Base-by-base conservation (phyloP, 805 yeast genomes). In the Candida montana region DNA sequence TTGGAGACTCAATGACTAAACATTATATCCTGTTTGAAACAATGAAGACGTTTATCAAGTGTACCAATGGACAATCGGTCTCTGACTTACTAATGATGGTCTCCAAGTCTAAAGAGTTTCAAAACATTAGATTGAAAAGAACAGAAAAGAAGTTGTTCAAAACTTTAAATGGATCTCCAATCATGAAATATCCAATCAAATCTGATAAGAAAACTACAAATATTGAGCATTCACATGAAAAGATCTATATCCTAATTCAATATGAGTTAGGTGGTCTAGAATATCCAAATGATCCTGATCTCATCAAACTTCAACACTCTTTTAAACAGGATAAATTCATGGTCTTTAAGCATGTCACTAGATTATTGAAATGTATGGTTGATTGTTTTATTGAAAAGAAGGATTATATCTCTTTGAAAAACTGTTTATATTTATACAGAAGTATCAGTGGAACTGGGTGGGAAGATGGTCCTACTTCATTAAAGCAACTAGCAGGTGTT, bases 201-300 rank as follows among this genome's bases (percentile, higher is more conserved):
- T 48, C 58, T 0, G 59, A 62, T 15, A 53, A 52, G 35, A 60
- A 45, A 50, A 19, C 46, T 38, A 41, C 62, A 20, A 59, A 57
- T 17, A 49, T 52, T 17, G 51, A 46, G 11, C 21, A 47, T 7
- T 46, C 51, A 7, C 40, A 39, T 20, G 71, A 71, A 10, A 75
- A 75, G 43, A 57, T 72, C 0, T 64, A 61, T 3, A 47, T 75
- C 7, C 19, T 74, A 9, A 55, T 74, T 8, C 80, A 77, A 46
- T 70, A 63, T 51, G 79, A 74, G 39, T 57, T 77, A 8, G 75
- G 79, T 2, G 76, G 77, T 0, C 35, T 69, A 4, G 76, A 71
- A 21, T 70, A 56, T 39, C 80, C 81, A 1, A 51, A 49, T 3
- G 71, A 64, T 41, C 61, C 55, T 5, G 76, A 72, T 1, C 61